These are phyloP conservation scores for Aureoboletus auriporus DNA, from an alignment of 768 basidiomycete species.

Conservation along the genomic window DNA sequence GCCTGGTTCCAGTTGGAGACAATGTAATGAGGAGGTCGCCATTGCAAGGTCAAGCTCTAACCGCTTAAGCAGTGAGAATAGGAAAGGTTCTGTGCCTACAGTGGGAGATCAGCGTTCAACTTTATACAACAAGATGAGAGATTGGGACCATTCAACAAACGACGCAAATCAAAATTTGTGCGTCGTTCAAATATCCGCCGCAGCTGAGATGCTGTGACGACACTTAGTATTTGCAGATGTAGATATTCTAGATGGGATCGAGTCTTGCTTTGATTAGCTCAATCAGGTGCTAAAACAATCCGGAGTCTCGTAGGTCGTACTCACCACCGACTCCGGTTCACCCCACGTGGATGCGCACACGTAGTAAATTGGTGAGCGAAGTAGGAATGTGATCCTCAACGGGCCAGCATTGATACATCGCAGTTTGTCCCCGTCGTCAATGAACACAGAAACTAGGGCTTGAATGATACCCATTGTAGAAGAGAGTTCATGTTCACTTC, in stretches of 20 bases:
- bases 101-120: background rate
- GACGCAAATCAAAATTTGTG: slow-evolving; percentile 86
- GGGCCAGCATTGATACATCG: slow-evolving; percentile 80
- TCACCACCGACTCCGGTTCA: slow-evolving; percentile 93
- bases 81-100: slow-evolving; percentile 79
- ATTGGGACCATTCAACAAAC: slow-evolving; percentile 59
- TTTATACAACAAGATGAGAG: background rate
- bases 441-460: slow-evolving; percentile 92
- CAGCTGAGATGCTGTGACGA: slow-evolving; percentile 83
- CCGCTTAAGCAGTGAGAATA: slow-evolving; percentile 65
- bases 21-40: slow-evolving; percentile 75
- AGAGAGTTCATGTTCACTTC: slow-evolving; percentile 58
- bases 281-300: slow-evolving; percentile 17
- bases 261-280: slow-evolving; percentile 68
- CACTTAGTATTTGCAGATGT: slow-evolving; percentile 88
- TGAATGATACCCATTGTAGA: slow-evolving; percentile 90
- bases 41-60: slow-evolving; percentile 80
- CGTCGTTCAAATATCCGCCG: slow-evolving; percentile 82
- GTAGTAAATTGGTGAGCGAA: slow-evolving; percentile 87
- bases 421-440: slow-evolving; percentile 85
- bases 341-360: slow-evolving; percentile 90
- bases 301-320: slow-evolving; percentile 26
- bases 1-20: slow-evolving; percentile 66
- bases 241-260: slow-evolving; percentile 93
- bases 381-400: slow-evolving; percentile 81